Evolutionary conservation across 371 early-diverging fungal genomes (phyloP).

Genomic region (Haplosporangium sp.): DNA sequence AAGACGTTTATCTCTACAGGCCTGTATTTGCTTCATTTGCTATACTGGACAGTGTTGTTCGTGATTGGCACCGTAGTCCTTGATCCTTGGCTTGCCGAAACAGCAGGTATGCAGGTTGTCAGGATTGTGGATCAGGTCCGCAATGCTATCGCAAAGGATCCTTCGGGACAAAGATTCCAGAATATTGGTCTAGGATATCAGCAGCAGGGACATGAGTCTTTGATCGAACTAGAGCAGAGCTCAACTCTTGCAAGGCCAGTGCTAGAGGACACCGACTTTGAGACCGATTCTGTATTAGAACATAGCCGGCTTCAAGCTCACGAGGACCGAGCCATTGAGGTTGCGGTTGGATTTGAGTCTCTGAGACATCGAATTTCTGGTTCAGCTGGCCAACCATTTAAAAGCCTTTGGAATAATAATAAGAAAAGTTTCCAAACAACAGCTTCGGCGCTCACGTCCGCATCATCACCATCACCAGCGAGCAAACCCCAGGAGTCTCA

Average conservation of each 20-base stretch:
- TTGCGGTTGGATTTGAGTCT: constrained; percentile 40
- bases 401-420: constrained; percentile 16
- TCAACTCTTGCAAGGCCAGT: too few relatives aligned
- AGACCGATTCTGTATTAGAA: neutral
- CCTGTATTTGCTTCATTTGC: constrained; percentile 52
- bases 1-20: constrained; percentile 42
- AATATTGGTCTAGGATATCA: neutral
- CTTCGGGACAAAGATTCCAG: neutral
- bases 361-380: constrained; percentile 27
- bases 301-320: constrained; percentile 20
- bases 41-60: constrained; percentile 58
- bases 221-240: neutral
- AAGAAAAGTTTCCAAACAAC: constrained; percentile 16
- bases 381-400: constrained; percentile 1
- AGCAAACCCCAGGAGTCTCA: neutral
- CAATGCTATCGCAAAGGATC: constrained; percentile 25
- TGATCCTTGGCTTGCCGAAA: constrained; percentile 58
- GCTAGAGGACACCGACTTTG: neutral
- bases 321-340: constrained; percentile 43
- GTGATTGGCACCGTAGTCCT: constrained; percentile 55
- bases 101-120: constrained; percentile 56
- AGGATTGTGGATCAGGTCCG: constrained; percentile 54
- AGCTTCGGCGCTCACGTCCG: constrained; percentile 12
- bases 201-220: neutral
- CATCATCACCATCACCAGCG: neutral